Conservation (phyloP, 306 rosid species). For the Malus asiatica region DNA sequence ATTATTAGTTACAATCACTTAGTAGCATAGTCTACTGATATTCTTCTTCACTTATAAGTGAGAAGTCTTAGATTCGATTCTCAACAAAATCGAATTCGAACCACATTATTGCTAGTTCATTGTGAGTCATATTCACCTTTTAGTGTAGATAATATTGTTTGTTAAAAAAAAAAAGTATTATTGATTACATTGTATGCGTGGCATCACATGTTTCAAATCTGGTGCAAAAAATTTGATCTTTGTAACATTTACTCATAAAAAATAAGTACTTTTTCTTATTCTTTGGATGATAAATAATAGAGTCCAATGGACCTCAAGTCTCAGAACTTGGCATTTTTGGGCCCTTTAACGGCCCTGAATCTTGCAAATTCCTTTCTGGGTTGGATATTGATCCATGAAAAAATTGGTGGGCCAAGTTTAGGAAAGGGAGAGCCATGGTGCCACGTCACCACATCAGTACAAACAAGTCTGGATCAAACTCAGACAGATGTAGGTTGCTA, state of each 20-base stretch:
- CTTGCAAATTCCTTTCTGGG: neutral
- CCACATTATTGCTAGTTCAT: too few relatives aligned
- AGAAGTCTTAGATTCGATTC: too few relatives aligned
- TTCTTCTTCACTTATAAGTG: too few relatives aligned
- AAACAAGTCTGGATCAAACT: neutral
- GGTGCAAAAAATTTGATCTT: too few relatives aligned
- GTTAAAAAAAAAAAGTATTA: too few relatives aligned
- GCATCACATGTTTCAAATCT: neutral
- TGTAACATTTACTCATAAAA: neutral
- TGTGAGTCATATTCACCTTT: too few relatives aligned
- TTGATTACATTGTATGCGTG: neutral
- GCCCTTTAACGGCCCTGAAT: neutral
- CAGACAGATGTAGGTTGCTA: neutral
- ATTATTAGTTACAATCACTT: too few relatives aligned
- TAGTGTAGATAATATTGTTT: too few relatives aligned
- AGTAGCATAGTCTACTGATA: too few relatives aligned
- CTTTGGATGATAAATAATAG: neutral
- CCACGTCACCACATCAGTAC: neutral
- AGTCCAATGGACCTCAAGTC: neutral
- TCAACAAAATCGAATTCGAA: too few relatives aligned
- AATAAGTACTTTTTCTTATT: too few relatives aligned
- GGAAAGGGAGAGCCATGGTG: neutral
- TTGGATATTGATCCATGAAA: neutral
- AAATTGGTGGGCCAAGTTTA: neutral
- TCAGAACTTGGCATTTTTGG: neutral